Evolutionary conservation across 352 stramenopile genomes (phyloP), one percentile per base, ranked within the genome.

Genomic region (Phytophthora lateralis): DNA sequence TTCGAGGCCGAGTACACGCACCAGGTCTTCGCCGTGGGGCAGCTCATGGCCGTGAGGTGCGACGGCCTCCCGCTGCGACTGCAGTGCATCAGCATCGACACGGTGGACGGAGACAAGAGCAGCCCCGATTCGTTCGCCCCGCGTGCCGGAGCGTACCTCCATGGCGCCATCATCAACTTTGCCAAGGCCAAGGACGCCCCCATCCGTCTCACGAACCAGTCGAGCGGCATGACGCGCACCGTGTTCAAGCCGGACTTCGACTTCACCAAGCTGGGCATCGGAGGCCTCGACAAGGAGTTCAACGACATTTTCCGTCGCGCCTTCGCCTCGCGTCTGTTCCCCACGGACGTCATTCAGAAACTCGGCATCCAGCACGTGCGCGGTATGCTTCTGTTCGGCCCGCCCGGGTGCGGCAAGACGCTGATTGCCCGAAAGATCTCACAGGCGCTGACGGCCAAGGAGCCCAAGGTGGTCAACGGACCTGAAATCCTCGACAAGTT

Each of bases 401-500:
- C 91, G 6, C 90, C 91, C 0, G 90, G 90, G 7, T 97, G 91
- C 54, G 91, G 91, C 43, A 99, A 99, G 77, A 99, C 98, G 35
- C 80, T 99, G 9, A 99, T 99, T 69, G 97, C 97, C 12, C 86
- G 98, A 12, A 97, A 99, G 80, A 99, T 99, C 77, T 90, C 81
- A 42, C 83, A 95, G 64, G 95, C 97, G 29, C 79, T 99, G 48
- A 99, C 99, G 64, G 95, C 96, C 11, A 98, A 80, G 32, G 85
- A 96, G 64, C 90, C 90, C 8, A 97, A 99, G 65, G 98, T 99
- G 76, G 97, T 99, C 48, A 99, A 99, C 66, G 98, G 97, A 38
- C 98, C 98, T 0, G 97, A 99, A 75, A 98, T 99, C 67, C 82
- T 99, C 7, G 97, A 99, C 84, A 99, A 99, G 73, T 99, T 97